Evolutionary conservation across 176 grass and related monocot species (phyloP), one percentile per base, ranked within the genome.

Genomic region (Carex kokanica): DNA sequence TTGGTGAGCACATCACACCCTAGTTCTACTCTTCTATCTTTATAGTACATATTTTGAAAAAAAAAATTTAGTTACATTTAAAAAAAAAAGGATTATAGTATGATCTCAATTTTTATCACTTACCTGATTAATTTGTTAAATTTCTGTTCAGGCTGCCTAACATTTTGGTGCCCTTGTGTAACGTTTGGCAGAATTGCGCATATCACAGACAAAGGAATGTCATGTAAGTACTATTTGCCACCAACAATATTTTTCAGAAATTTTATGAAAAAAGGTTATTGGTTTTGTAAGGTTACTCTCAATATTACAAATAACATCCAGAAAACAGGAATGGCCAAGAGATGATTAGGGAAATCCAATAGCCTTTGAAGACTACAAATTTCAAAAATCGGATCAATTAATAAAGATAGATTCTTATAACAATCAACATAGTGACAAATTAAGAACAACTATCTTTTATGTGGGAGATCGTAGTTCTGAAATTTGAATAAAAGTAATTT

Each of bases 101-200:
- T 38, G 5, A 38, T 38, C 36, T 38, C 36, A 24, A 7, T 32
- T 56, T 17, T 79, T 18, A 43, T 45, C 6, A 60, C 0, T 41
- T 14, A 29, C 6, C 3, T 43, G 12, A 43, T 81, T 62, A 29
- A 3, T 75, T 55, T 9, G 12, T 31, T 16, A 77, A 21, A 55
- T 29, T 77, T 29, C 24, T 81, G 21, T 54, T 60, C 78, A 81
- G 78, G 78, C 12, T 81, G 78, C 20, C 11, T 81, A 36, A 63
- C 78, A 40, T 43, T 14, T 11, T 81, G 78, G 78, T 81, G 78
- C 16, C 78, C 78, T 18, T 81, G 78, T 63, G 17, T 81, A 62
- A 45, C 78, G 3, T 81, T 81, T 20, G 78, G 78, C 29, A 81
- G 78, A 62, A 81, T 81, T 45, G 78, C 78, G 5, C 32, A 81